Conservation (phyloP, 2,329 filamentous ascomycete species). For the Raffaelea arxii region DNA sequence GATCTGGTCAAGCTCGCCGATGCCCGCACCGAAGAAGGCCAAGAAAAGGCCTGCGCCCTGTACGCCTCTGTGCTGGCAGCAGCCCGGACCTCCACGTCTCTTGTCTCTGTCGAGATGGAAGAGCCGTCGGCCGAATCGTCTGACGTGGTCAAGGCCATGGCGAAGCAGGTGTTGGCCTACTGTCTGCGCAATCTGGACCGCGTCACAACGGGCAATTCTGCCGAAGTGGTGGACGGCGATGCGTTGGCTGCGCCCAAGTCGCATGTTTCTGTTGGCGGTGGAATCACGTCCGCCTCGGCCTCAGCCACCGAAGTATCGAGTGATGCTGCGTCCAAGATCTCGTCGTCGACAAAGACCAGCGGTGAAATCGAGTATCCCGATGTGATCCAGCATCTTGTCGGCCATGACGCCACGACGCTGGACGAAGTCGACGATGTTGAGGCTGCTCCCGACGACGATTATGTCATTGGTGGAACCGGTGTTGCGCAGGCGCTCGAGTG, state of each 20-base stretch:
- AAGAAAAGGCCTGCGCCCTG: slow-evolving; percentile 89
- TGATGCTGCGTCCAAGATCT: not conserved
- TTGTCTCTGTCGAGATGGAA: slow-evolving; percentile 88
- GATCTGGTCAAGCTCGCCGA: slow-evolving; percentile 60
- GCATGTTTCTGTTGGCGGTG: too few relatives aligned
- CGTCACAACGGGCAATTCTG: slow-evolving; percentile 49
- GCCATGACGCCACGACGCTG: slow-evolving; percentile 45
- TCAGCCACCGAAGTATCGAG: slow-evolving; percentile 11
- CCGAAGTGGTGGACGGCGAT: slow-evolving; percentile 32
- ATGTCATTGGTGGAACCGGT: slow-evolving; percentile 90
- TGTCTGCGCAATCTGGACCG: slow-evolving; percentile 85
- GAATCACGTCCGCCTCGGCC: not conserved
- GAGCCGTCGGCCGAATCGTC: slow-evolving; percentile 72
- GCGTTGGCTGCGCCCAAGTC: slow-evolving; percentile 22
- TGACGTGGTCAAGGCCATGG: slow-evolving; percentile 83
- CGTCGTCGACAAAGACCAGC: slow-evolving; percentile 19
- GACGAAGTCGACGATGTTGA: slow-evolving; percentile 53
- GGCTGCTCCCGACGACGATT: slow-evolving; percentile 77
- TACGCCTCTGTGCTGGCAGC: slow-evolving; percentile 89
- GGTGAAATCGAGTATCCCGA: slow-evolving; percentile 53
- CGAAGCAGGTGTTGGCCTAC: slow-evolving; percentile 91
- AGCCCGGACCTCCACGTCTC: slow-evolving; percentile 68
- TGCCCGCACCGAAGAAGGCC: slow-evolving; percentile 65
- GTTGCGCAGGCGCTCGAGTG: slow-evolving; percentile 91
- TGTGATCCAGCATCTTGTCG: slow-evolving; percentile 78